Conservation (phyloP, 257 asterid species). For the Solanum appendiculatum region DNA sequence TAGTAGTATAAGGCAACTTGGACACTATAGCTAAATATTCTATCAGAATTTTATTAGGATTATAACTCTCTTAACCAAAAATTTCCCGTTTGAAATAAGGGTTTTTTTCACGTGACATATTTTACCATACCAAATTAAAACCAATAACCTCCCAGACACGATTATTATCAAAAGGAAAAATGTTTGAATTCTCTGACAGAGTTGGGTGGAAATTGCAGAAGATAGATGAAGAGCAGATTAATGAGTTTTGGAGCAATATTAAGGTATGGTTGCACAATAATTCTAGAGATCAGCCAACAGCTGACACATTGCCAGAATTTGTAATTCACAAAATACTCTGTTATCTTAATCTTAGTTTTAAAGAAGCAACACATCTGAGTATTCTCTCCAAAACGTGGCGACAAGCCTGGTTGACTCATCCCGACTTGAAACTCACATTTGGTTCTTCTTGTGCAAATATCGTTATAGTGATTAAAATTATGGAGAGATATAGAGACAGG, state of each 20-base stretch:
- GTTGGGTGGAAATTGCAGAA: neutral
- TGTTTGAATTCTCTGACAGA: neutral
- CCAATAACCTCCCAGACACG: too few relatives aligned
- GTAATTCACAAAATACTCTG: neutral
- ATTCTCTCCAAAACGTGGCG: neutral
- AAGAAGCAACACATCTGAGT: neutral
- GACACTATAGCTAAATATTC: too few relatives aligned
- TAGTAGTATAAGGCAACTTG: too few relatives aligned
- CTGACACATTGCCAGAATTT: neutral
- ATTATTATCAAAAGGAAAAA: too few relatives aligned
- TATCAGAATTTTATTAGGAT: too few relatives aligned
- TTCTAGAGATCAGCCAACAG: neutral
- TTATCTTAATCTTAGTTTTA: neutral
- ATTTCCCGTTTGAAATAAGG: too few relatives aligned
- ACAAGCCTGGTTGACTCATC: neutral
- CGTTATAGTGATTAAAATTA: too few relatives aligned
- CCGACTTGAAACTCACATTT: neutral
- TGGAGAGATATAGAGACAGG: neutral
- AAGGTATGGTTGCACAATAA: too few relatives aligned
- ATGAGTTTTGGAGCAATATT: neutral
- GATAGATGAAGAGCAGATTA: neutral
- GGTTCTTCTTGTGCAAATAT: too few relatives aligned
- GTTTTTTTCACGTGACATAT: too few relatives aligned
- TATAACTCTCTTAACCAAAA: neutral
- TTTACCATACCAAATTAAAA: too few relatives aligned